Evolutionary conservation across 2,329 filamentous ascomycete genomes (phyloP).

Genomic region (Botryotinia convoluta): DNA sequence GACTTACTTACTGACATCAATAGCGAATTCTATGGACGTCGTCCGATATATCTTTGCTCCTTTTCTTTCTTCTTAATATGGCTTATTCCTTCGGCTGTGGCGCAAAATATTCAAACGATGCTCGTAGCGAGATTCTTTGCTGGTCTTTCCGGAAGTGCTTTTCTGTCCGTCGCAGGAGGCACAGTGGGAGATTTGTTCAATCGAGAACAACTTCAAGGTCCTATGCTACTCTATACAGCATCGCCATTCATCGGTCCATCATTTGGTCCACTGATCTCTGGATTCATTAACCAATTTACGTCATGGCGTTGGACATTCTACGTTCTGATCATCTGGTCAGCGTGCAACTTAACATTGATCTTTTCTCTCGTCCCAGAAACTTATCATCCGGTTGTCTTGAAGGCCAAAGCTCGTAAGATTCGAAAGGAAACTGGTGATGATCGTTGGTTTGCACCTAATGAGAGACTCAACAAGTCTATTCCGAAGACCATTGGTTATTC

Average conservation of each 20-base stretch:
- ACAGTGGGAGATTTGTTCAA: constrained; percentile 80
- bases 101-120: constrained; percentile 78
- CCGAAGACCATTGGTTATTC: constrained; percentile 56
- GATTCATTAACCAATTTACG: constrained; percentile 76
- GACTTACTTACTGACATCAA: constrained; percentile 12
- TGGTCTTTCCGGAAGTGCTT: constrained; percentile 67
- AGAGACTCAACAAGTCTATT: constrained; percentile 69
- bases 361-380: constrained; percentile 80
- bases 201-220: constrained; percentile 65
- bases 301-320: constrained; percentile 85
- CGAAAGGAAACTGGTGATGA: constrained; percentile 76
- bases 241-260: constrained; percentile 62
- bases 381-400: constrained; percentile 73
- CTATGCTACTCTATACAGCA: constrained; percentile 79
- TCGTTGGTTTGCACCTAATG: constrained; percentile 73
- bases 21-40: constrained; percentile 71
- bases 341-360: constrained; percentile 61
- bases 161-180: constrained; percentile 74
- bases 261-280: constrained; percentile 63
- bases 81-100: constrained; percentile 77
- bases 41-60: constrained; percentile 74
- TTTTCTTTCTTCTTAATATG: constrained; percentile 75
- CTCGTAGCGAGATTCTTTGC: constrained; percentile 75
- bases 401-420: constrained; percentile 66
- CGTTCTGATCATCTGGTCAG: constrained; percentile 77